phyloP scores from a whole-genome alignment of 306 rosid genomes.

The Prunus fruticosa region DNA sequence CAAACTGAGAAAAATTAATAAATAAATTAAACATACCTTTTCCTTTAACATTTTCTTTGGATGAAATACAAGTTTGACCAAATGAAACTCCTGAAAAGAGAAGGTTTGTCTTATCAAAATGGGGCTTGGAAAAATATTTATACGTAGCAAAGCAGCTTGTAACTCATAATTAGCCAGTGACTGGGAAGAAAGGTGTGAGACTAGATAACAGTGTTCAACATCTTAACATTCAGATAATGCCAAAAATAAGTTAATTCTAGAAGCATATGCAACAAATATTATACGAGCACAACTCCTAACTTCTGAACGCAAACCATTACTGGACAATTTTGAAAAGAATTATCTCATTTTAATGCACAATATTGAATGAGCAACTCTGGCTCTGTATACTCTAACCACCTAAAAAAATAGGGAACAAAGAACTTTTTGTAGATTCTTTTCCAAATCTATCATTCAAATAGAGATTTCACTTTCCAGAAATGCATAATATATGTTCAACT shows the following conservation, averaged over 20 bases:
- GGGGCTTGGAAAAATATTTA: conserved; percentile 32
- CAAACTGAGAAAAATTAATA: conserved; percentile 23
- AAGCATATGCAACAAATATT: background rate
- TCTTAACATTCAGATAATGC: conserved; percentile 24
- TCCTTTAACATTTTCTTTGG: conserved; percentile 75
- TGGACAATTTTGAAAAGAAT: background rate
- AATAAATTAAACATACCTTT: conserved; percentile 74
- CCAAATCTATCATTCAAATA: background rate
- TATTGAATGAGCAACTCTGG: background rate
- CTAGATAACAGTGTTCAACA: conserved; percentile 9
- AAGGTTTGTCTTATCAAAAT: conserved; percentile 53
- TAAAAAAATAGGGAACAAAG: background rate
- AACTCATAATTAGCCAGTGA: conserved; percentile 25
- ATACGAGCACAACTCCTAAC: background rate
- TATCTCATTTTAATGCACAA: background rate
- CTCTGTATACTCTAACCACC: background rate
- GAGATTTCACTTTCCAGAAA: background rate
- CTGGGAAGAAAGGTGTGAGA: conserved; percentile 21
- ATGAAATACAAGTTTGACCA: conserved; percentile 72
- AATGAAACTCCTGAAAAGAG: conserved; percentile 89
- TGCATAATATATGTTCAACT: background rate
- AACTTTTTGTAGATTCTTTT: background rate
- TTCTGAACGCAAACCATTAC: background rate
- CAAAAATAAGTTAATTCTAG: background rate
- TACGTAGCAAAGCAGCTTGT: conserved; percentile 35